A percentile compares a stretch with the other conserved stretches of the same genome.
phyloP scores from a whole-genome alignment of 345 rosid genomes.

The Brassica cretica region DNA sequence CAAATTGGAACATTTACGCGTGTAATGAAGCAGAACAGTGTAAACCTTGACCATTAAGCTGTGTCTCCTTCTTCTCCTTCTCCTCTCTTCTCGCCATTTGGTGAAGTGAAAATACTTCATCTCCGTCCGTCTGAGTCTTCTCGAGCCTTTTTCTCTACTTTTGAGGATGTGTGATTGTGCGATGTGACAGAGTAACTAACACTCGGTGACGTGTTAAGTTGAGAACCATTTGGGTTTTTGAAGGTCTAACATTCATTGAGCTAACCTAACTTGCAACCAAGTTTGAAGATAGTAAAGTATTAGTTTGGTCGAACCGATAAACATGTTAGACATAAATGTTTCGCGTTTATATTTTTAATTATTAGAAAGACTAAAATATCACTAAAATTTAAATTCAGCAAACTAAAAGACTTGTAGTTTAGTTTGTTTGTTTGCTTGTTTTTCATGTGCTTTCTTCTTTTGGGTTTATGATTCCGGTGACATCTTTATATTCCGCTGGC shows the following conservation, averaged over 20 bases:
- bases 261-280: conserved; percentile 21
- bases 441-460: background rate
- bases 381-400: background rate
- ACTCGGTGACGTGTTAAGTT: conserved; percentile 9
- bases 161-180: background rate
- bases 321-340: background rate
- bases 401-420: background rate
- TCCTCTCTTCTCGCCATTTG: conserved; percentile 62
- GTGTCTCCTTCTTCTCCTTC: conserved; percentile 46
- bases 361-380: background rate
- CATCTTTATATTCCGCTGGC: background rate
- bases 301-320: conserved; percentile 1
- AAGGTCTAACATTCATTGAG: background rate
- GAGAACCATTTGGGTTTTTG: background rate
- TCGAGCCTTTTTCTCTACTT: conserved; percentile 5
- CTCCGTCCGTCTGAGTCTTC: conserved; percentile 30
- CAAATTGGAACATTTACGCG: background rate
- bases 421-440: background rate
- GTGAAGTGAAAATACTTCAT: conserved; percentile 99
- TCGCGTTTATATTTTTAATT: background rate
- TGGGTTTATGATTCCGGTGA: background rate
- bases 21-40: conserved; percentile 16
- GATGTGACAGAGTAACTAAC: conserved; percentile 15
- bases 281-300: background rate
- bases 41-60: conserved; percentile 86